Conservation (phyloP, 163 green algal genomes). For the Scenedesmus sp. region DNA sequence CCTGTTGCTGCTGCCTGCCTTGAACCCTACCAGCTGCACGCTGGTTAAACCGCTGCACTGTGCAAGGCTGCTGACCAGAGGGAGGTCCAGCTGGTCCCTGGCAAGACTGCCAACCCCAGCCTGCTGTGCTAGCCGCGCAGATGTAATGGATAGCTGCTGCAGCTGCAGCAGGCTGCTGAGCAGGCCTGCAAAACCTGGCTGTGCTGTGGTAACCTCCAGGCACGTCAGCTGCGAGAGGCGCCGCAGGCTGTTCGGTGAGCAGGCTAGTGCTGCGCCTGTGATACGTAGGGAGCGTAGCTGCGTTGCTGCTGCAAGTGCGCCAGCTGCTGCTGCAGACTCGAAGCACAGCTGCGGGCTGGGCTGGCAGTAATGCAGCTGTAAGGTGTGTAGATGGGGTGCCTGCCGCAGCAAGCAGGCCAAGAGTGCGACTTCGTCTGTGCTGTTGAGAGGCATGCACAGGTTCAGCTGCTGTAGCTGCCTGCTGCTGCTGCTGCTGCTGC, state of each 20-base stretch:
- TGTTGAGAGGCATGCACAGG: not conserved
- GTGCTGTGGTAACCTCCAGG: not conserved
- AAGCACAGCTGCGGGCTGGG: not conserved
- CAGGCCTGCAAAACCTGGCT: not conserved
- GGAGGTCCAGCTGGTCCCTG: not conserved
- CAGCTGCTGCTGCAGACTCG: not conserved
- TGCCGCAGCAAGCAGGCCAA: not conserved
- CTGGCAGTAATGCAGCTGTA: not conserved
- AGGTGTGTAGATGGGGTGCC: not conserved
- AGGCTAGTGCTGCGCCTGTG: not conserved
- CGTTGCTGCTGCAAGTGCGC: not conserved
- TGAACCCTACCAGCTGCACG: not conserved
- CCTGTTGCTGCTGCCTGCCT: not conserved
- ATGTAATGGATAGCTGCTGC: not conserved
- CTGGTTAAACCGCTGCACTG: not conserved
- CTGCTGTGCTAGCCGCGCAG: not conserved
- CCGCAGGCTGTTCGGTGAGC: not conserved
- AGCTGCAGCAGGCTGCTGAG: not conserved
- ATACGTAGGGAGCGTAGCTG: not conserved
- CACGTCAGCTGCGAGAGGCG: not conserved
- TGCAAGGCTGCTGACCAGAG: not conserved
- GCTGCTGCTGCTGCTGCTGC: not conserved
- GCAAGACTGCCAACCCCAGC: too few relatives aligned
- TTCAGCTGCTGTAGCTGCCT: not conserved
- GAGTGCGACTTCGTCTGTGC: not conserved